These are phyloP conservation scores for Cystobasidium tubakii DNA, from an alignment of 768 basidiomycete genomes.

Conservation along the genomic window DNA sequence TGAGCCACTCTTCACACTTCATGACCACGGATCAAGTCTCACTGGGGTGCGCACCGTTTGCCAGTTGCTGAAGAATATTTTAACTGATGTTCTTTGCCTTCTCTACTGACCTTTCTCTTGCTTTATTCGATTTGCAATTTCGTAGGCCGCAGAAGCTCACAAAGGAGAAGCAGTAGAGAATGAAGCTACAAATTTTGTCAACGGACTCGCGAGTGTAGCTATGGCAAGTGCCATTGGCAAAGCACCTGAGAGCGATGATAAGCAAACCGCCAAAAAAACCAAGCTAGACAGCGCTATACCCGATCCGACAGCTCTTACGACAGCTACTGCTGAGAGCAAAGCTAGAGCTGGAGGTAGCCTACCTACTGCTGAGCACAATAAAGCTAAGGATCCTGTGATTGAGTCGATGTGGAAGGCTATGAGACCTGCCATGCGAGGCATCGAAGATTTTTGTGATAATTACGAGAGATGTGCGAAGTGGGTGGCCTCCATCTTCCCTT, in stretches of 20 bases:
- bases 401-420: slow-evolving; percentile 49
- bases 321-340: slow-evolving; percentile 47
- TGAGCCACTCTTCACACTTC: not conserved
- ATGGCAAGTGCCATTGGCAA: slow-evolving; percentile 49
- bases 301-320: slow-evolving; percentile 47
- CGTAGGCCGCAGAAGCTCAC: slow-evolving; percentile 49
- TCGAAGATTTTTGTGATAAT: slow-evolving; percentile 51
- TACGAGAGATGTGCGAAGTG: slow-evolving; percentile 52
- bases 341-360: slow-evolving; percentile 44
- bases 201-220: slow-evolving; percentile 48
- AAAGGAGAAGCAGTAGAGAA: slow-evolving; percentile 52
- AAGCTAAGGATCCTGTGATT: slow-evolving; percentile 47
- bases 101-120: no score
- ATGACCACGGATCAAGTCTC: slow-evolving; percentile 16
- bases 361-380: slow-evolving; percentile 43
- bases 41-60: not conserved
- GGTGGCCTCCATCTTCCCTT: slow-evolving; percentile 18
- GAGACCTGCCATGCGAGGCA: slow-evolving; percentile 49
- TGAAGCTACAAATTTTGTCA: slow-evolving; percentile 50
- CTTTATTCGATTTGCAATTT: no score
- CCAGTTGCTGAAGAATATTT: not conserved
- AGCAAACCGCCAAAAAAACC: slow-evolving; percentile 17
- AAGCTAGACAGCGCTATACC: slow-evolving; percentile 47
- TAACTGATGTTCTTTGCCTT: not conserved
- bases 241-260: slow-evolving; percentile 40